These are phyloP conservation scores for Beauveria pseudobassiana DNA, from an alignment of 2,329 filamentous ascomycete species.

Conservation along the genomic window DNA sequence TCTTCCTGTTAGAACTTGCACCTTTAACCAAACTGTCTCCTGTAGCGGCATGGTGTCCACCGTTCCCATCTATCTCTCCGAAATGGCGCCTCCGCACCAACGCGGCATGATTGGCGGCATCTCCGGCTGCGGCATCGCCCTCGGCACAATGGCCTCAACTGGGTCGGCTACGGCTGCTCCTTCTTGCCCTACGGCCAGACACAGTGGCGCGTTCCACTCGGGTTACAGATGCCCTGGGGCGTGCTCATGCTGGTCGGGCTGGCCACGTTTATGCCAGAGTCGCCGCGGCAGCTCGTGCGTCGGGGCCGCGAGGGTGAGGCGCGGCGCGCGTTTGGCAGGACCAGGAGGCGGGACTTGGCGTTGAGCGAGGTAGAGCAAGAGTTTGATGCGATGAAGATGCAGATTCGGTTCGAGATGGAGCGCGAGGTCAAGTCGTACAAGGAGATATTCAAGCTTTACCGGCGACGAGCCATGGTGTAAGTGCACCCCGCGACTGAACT, in stretches of 20 bases:
- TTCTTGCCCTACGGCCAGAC: constrained; percentile 41
- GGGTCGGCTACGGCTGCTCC: constrained; percentile 48
- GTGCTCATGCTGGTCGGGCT: constrained; percentile 43
- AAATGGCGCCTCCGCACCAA: constrained; percentile 40
- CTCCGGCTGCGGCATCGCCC: constrained; percentile 46
- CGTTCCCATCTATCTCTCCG: constrained; percentile 47
- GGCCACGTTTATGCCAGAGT: constrained; percentile 11
- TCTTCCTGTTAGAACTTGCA: too few relatives aligned
- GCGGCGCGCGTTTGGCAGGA: constrained; percentile 37
- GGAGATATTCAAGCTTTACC: constrained; percentile 45
- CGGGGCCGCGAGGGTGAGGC: constrained; percentile 41
- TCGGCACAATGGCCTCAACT: constrained; percentile 50
- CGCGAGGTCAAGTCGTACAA: constrained; percentile 43
- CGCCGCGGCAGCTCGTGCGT: constrained; percentile 36
- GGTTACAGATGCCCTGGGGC: constrained; percentile 48
- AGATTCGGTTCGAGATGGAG: constrained; percentile 51
- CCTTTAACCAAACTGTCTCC: too few relatives aligned
- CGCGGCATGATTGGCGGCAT: constrained; percentile 48
- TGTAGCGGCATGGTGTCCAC: constrained; percentile 39
- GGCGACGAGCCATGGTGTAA: constrained; percentile 42
- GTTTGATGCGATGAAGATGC: constrained; percentile 45
- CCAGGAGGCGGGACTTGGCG: constrained; percentile 35
- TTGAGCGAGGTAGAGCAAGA: constrained; percentile 39
- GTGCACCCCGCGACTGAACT: constrained; percentile 12
- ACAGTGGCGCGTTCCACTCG: constrained; percentile 49